Base-by-base conservation (phyloP, 2,329 filamentous ascomycete species). In the Cladosporium sp. region DNA sequence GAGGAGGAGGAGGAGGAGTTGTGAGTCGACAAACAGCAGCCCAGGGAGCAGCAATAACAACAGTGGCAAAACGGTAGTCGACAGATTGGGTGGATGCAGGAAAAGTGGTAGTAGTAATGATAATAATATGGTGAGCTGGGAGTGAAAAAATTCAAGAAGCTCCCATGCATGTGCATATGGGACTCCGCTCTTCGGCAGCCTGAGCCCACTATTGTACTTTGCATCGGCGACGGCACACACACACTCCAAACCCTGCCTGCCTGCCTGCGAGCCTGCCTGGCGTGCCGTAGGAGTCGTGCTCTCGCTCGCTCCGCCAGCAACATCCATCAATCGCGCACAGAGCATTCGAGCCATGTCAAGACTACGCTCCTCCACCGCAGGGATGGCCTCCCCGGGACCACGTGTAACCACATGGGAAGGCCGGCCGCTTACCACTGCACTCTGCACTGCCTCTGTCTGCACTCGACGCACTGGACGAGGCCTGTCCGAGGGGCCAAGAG, bases 121-220 rank as follows among this genome's bases (percentile, higher is more conserved):
- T 9, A 27, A 19, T 7, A 19, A 42, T 42, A 22, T 30, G 39
- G 25, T 42, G 41, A 45, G n/a, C 2, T 3, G 27, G 22, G 22
- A 27, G 22, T 27, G 22, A 27, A 27, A 27, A 27, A 27, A 27
- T 27, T 27, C 22, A 27, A 27, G 22, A 27, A 5, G 22, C 5
- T 4, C 39, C 30, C 12, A 15, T 30, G 43, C 35, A 38, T 29
- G 22, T 30, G 45, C 45, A 48, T 48, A 48, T 48, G 45, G 45
- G 25, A 18, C 45, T 48, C 45, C 45, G 45, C 45, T 46, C 43
- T 48, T 25, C 36, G 45, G 36, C 45, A 48, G 36, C 16, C 22
- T 12, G 27, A 22, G 45, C 12, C 36, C 36, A 32, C 45, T 15
- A 29, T 36, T 6, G 16, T 3, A n/a, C n/a, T n/a, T n/a, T n/a